These are phyloP conservation scores for Catharanthus roseus DNA, from an alignment of 257 asterid species.

Conservation along the genomic window DNA sequence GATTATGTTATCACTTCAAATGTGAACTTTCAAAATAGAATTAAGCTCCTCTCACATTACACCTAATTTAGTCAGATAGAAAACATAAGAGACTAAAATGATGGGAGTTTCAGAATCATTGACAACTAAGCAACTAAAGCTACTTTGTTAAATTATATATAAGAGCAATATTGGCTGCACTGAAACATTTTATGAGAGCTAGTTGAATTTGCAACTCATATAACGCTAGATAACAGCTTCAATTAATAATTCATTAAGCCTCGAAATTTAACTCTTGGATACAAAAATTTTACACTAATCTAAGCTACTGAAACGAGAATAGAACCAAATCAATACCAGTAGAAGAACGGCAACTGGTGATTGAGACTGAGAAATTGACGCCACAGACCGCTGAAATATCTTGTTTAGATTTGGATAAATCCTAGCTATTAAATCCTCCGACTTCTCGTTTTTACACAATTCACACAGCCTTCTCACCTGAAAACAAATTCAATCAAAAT, in stretches of 20 bases:
- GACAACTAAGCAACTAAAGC: neutral
- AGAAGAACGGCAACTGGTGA: constrained; percentile 70
- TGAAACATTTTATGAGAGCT: neutral
- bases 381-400: constrained; percentile 71
- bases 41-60: neutral
- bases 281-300: neutral
- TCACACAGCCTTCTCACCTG: constrained; percentile 67
- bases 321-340: constrained; percentile 40
- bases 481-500: constrained; percentile 4
- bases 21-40: neutral
- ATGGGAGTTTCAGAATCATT: too few species aligned
- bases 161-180: neutral
- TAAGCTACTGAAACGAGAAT: neutral
- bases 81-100: neutral
- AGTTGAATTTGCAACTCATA: neutral
- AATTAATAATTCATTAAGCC: neutral
- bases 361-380: constrained; percentile 64
- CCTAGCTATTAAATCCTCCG: constrained; percentile 79
- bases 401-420: constrained; percentile 77
- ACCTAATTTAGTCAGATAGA: neutral
- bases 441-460: constrained; percentile 64
- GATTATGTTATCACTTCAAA: constrained; percentile 6
- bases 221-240: neutral
- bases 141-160: neutral
- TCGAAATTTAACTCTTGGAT: neutral